These are phyloP conservation scores for Juglanconis juglandina DNA, from an alignment of 2,329 filamentous ascomycete genomes.

Conservation along the genomic window DNA sequence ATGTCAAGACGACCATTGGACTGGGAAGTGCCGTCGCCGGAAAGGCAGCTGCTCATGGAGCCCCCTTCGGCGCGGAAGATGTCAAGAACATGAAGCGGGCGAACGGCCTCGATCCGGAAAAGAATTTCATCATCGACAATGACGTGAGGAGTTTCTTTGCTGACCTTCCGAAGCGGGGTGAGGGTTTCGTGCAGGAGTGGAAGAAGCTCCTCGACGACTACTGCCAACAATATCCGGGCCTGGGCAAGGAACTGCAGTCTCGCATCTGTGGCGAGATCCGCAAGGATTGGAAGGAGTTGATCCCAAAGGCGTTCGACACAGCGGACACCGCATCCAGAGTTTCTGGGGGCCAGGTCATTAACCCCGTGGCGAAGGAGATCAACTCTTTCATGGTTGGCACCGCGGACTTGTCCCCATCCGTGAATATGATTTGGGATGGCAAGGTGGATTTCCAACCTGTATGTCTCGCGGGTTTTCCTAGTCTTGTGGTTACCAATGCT, in stretches of 20 bases:
- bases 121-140: conserved; percentile 43
- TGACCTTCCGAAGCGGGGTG: conserved; percentile 42
- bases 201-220: conserved; percentile 30
- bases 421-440: conserved; percentile 48
- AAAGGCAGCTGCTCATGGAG: conserved; percentile 54
- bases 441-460: conserved; percentile 50
- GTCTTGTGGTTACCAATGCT: neutral
- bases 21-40: conserved; percentile 44
- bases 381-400: conserved; percentile 44
- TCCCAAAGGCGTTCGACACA: conserved; percentile 47
- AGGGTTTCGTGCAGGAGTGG: conserved; percentile 47
- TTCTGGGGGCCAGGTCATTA: conserved; percentile 45
- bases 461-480: conserved; percentile 17
- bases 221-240: conserved; percentile 21
- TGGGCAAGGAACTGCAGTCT: conserved; percentile 39
- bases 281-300: conserved; percentile 45
- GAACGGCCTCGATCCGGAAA: conserved; percentile 46
- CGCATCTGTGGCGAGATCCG: conserved; percentile 47
- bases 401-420: conserved; percentile 44
- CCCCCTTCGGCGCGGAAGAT: conserved; percentile 50
- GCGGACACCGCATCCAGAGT: conserved; percentile 47
- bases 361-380: conserved; percentile 40
- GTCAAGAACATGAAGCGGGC: conserved; percentile 52
- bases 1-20: conserved; percentile 54
- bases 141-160: conserved; percentile 50